phyloP scores from a whole-genome alignment of 2,329 filamentous ascomycete genomes.

The Fusarium anthophilum region DNA sequence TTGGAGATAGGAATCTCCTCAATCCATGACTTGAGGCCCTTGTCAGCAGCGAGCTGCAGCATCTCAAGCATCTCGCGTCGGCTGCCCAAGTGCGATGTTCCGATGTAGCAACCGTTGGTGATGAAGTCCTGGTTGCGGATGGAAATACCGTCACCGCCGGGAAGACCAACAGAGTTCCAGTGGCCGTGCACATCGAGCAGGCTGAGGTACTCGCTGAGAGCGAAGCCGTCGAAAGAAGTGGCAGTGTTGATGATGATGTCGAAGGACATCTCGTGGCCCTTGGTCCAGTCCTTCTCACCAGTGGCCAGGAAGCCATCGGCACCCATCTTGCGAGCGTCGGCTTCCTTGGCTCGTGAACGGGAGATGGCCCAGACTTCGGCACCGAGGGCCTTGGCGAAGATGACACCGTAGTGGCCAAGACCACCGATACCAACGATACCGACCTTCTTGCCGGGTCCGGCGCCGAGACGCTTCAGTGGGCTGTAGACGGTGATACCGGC shows the following conservation, averaged over 20 bases:
- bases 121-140: slow-evolving; percentile 80
- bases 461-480: slow-evolving; percentile 79
- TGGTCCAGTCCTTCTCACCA: slow-evolving; percentile 65
- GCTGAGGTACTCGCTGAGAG: slow-evolving; percentile 76
- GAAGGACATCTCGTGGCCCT: slow-evolving; percentile 69
- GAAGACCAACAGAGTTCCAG: slow-evolving; percentile 83
- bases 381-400: slow-evolving; percentile 74
- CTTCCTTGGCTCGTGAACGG: slow-evolving; percentile 68
- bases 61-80: slow-evolving; percentile 76
- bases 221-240: slow-evolving; percentile 73
- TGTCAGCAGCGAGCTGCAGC: slow-evolving; percentile 75
- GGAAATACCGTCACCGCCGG: slow-evolving; percentile 76
- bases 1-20: slow-evolving; percentile 78
- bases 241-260: slow-evolving; percentile 82
- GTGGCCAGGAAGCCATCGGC: slow-evolving; percentile 70
- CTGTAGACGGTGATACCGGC: slow-evolving; percentile 84
- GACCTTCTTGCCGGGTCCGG: slow-evolving; percentile 81
- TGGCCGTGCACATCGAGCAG: slow-evolving; percentile 83
- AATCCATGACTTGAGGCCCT: slow-evolving; percentile 75
- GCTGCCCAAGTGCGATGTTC: slow-evolving; percentile 75
- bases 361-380: slow-evolving; percentile 71
- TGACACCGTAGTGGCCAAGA: slow-evolving; percentile 75
- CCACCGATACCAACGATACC: slow-evolving; percentile 78
- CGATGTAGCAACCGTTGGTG: slow-evolving; percentile 77
- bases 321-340: slow-evolving; percentile 66